A percentile compares a stretch with the other conserved stretches of the same genome.
Conservation (phyloP, 1,284 basidiomycete genomes). For the Veloboletus limbatus region DNA sequence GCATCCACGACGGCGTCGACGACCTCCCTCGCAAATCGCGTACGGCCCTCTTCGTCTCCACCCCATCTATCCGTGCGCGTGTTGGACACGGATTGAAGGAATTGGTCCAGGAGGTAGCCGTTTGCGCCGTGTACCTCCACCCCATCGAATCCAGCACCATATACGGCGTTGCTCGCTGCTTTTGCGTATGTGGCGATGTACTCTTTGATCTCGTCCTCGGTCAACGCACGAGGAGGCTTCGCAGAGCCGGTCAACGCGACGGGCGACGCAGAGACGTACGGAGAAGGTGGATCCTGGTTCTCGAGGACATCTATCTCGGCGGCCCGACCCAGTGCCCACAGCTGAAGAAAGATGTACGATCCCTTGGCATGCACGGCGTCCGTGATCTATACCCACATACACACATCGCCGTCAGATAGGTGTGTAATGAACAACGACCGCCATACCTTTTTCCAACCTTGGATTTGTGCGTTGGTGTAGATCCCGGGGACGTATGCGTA, state of each 20-base stretch:
- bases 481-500: no score
- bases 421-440: no score
- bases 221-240: no score
- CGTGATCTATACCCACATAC: slow-evolving; percentile 19
- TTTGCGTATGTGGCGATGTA: slow-evolving; percentile 24
- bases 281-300: slow-evolving; percentile 22
- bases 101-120: no score
- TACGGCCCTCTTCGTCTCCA: neutral
- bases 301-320: slow-evolving; percentile 28
- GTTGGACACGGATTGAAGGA: no score
- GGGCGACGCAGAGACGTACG: slow-evolving; percentile 41
- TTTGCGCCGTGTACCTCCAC: no score
- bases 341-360: slow-evolving; percentile 28
- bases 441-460: no score
- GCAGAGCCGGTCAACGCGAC: slow-evolving; percentile 37
- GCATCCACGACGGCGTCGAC: neutral
- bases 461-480: no score
- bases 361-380: slow-evolving; percentile 38
- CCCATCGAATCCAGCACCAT: no score
- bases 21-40: neutral
- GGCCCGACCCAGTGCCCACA: no score
- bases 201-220: slow-evolving; percentile 30
- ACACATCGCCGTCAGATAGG: no score
- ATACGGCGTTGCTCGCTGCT: slow-evolving; percentile 28
- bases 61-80: slow-evolving; percentile 5